Evolutionary conservation across 2,329 filamentous ascomycete species (phyloP), one percentile per base, ranked within the genome.

Genomic region (Lasiodiplodia sp.): DNA sequence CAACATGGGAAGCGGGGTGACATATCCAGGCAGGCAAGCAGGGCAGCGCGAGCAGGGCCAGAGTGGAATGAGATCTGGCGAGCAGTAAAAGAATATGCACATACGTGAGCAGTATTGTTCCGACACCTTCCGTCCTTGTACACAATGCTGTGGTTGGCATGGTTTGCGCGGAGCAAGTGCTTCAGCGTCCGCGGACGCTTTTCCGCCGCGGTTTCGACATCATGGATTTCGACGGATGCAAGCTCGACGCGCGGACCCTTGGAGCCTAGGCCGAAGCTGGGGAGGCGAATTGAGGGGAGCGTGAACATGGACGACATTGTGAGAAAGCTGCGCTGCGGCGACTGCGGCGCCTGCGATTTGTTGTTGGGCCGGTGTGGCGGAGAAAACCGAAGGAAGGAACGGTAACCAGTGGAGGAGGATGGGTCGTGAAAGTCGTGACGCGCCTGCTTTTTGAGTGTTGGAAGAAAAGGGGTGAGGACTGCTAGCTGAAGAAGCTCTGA

Each of bases 131-230:
- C 83, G 66, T 91, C 78, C 77, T 94, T 89, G 78, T 92, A 96
- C 67, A 97, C 82, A 72, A 98, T 90, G 38, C 93, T 89, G 80
- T 97, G 88, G 77, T 96, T 97, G 72, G 91, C 90, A 82, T 99
- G 96, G 78, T 98, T 98, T 65, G 94, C 91, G 79, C 92, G 93
- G 70, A 99, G 80, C 16, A 99, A 84, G 80, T 98, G 94, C 82
- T 97, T 97, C 70, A 99, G 85, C 23, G 92, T 92, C 70, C 95
- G 86, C 21, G 91, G 89, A 68, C 92, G 86, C 78, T 93, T 95
- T 76, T 96, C 93, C 10, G 89, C 86, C 58, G 89, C 86, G 5
- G 90, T 91, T 81, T 98, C 95, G 74, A 97, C 87, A 78, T 92
- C 88, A 80, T 96, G 89, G 68, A 93, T 85, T 71, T 92, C 84